Evolutionary conservation across 176 grass and related monocot species (phyloP).

Genomic region (Areca catechu): DNA sequence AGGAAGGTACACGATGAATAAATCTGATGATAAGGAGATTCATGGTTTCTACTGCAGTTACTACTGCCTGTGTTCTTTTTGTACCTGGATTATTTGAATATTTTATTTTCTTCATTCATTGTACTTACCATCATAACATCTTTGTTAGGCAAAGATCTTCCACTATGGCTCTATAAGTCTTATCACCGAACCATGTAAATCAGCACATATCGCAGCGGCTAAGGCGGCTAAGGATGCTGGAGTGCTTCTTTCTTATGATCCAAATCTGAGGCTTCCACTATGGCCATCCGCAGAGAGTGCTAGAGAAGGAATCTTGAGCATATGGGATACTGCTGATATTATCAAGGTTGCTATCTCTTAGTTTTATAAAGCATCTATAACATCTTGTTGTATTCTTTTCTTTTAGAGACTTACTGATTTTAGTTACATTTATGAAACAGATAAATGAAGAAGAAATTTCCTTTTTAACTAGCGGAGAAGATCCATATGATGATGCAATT

Average conservation of each 20-base stretch:
- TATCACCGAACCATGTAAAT: conserved; percentile 95
- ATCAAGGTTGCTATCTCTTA: conserved; percentile 55
- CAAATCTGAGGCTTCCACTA: conserved; percentile 85
- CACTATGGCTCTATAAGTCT: conserved; percentile 97
- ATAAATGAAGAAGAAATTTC: conserved; percentile 94
- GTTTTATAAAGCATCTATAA: background rate
- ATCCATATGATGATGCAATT: conserved; percentile 91
- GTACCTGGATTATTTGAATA: background rate
- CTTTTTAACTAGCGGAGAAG: conserved; percentile 78
- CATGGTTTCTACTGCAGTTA: background rate
- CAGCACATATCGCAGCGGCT: conserved; percentile 72
- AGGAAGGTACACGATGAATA: conserved; percentile 46
- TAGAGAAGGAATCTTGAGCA: conserved; percentile 86
- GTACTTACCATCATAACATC: conserved; percentile 16
- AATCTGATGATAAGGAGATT: background rate
- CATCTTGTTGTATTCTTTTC: too few relatives aligned
- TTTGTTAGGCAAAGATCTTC: conserved; percentile 77
- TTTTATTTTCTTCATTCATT: conserved; percentile 9
- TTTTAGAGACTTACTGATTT: conserved; percentile 13
- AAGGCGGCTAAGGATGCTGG: conserved; percentile 87
- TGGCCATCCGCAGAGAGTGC: conserved; percentile 83
- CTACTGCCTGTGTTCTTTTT: background rate
- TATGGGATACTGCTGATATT: conserved; percentile 87
- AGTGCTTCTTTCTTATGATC: conserved; percentile 88
- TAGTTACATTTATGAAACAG: conserved; percentile 32